phyloP scores from a whole-genome alignment of 768 basidiomycete genomes.

The Pilatotrama ljubarskyi region DNA sequence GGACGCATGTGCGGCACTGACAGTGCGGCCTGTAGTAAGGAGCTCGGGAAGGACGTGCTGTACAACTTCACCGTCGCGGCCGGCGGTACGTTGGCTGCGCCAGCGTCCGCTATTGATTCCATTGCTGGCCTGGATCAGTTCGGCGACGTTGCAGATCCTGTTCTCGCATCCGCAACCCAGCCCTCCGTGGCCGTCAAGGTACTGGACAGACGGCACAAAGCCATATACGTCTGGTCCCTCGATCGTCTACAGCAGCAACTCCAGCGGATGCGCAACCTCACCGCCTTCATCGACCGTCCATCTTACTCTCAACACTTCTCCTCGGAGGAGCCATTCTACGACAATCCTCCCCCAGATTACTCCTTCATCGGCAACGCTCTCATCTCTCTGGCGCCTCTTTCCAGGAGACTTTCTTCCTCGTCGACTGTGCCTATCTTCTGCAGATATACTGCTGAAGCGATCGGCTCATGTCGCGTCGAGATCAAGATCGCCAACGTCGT shows the following conservation, averaged over 20 bases:
- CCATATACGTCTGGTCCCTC: conserved; percentile 90
- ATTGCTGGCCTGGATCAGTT: conserved; percentile 89
- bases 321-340: conserved; percentile 90
- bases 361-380: conserved; percentile 91
- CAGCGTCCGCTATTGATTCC: conserved; percentile 80
- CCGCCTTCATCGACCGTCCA: conserved; percentile 87
- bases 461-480: conserved; percentile 89
- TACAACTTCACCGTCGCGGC: conserved; percentile 95
- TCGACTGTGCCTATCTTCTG: conserved; percentile 89
- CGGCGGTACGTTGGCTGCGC: conserved; percentile 73
- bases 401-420: conserved; percentile 69
- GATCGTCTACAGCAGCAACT: conserved; percentile 87
- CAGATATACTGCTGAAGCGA: conserved; percentile 91
- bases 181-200: conserved; percentile 90
- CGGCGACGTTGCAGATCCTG: conserved; percentile 88
- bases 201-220: conserved; percentile 81
- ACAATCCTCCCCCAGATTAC: conserved; percentile 82
- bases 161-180: conserved; percentile 68
- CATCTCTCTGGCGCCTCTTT: conserved; percentile 79
- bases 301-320: conserved; percentile 95
- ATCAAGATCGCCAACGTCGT: conserved; percentile 78
- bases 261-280: conserved; percentile 90
- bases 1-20: neutral
- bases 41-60: conserved; percentile 80
- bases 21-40: conserved; percentile 55